phyloP scores from a whole-genome alignment of 73 alveolate genomes.

The Paramecium sexaurelia region DNA sequence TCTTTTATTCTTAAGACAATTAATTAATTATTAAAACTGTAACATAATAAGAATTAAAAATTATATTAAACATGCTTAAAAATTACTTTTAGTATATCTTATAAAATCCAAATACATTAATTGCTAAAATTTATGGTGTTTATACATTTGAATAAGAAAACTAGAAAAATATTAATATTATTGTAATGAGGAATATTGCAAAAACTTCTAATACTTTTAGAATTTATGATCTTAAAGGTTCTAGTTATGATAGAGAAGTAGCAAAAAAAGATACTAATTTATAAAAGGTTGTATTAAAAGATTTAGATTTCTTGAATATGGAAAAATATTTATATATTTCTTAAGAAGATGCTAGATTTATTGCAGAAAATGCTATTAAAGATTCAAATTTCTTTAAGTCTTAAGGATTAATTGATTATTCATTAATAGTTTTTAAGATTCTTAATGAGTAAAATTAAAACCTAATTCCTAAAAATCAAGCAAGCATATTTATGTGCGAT shows the following conservation, averaged over 20 bases:
- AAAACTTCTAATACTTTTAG: slow-evolving; percentile 31
- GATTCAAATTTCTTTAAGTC: slow-evolving; percentile 57
- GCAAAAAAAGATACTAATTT: slow-evolving; percentile 40
- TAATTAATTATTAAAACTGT: slow-evolving; percentile 49
- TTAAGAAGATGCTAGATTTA: background rate
- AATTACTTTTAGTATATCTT: slow-evolving; percentile 36
- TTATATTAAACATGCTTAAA: slow-evolving; percentile 4
- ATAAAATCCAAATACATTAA: slow-evolving; percentile 47
- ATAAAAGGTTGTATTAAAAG: slow-evolving; percentile 60
- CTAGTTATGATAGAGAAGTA: slow-evolving; percentile 66
- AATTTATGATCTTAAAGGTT: slow-evolving; percentile 65
- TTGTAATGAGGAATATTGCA: slow-evolving; percentile 66
- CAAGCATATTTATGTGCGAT: slow-evolving; percentile 38
- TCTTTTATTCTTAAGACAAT: slow-evolving; percentile 59
- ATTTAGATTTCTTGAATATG: slow-evolving; percentile 58
- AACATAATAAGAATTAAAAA: slow-evolving; percentile 47
- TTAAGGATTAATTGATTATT: slow-evolving; percentile 64
- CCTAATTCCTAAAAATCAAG: background rate
- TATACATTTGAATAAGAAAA: slow-evolving; percentile 61
- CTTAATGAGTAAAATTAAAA: slow-evolving; percentile 24
- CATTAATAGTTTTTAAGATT: slow-evolving; percentile 62
- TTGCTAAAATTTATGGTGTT: slow-evolving; percentile 64
- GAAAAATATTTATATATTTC: slow-evolving; percentile 53
- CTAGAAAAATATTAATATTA: slow-evolving; percentile 18
- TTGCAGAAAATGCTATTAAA: slow-evolving; percentile 47